Percentiles rank a stretch among this genome's conserved stretches.
Conservation (phyloP, 75 land plant species). For the Picea glauca region DNA sequence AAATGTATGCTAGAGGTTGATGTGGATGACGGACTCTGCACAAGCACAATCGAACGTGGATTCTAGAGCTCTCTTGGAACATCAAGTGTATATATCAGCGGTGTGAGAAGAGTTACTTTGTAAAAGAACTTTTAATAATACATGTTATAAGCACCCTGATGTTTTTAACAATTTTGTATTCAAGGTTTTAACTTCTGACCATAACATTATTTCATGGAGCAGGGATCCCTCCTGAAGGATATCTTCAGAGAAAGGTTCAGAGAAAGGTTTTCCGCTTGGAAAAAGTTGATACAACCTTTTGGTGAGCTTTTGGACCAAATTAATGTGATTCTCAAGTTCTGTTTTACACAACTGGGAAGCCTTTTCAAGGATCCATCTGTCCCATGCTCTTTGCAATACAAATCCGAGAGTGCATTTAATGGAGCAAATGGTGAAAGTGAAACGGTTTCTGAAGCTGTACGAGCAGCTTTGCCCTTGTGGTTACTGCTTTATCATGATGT, state of each 20-base stretch:
- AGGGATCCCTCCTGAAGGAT: slow-evolving; percentile 8
- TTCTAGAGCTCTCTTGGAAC: slow-evolving; percentile 8
- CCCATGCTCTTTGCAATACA: slow-evolving; percentile 2
- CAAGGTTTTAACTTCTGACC: neutral
- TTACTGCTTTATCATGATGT: slow-evolving; percentile 8
- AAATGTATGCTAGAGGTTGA: slow-evolving; percentile 1
- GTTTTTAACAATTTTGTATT: neutral
- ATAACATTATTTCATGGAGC: slow-evolving; percentile 1
- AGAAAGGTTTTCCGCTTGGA: neutral
- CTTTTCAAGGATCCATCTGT: neutral
- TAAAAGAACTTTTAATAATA: neutral
- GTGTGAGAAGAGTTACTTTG: neutral
- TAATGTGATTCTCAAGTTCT: slow-evolving; percentile 11
- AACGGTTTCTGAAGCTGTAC: neutral
- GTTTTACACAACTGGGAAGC: slow-evolving; percentile 2
- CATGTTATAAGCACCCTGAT: neutral
- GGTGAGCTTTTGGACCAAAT: slow-evolving; percentile 4
- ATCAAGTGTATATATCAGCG: slow-evolving; percentile 9
- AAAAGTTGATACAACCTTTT: slow-evolving; percentile 9
- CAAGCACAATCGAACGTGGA: slow-evolving; percentile 6
- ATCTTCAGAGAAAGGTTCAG: slow-evolving; percentile 4
- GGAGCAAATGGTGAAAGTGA: neutral
- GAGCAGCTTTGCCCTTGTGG: slow-evolving; percentile 6
- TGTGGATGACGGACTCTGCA: slow-evolving; percentile 7
- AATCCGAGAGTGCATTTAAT: neutral